phyloP scores from a whole-genome alignment of 768 basidiomycete species.

The Xerocomellus chrysenteron region DNA sequence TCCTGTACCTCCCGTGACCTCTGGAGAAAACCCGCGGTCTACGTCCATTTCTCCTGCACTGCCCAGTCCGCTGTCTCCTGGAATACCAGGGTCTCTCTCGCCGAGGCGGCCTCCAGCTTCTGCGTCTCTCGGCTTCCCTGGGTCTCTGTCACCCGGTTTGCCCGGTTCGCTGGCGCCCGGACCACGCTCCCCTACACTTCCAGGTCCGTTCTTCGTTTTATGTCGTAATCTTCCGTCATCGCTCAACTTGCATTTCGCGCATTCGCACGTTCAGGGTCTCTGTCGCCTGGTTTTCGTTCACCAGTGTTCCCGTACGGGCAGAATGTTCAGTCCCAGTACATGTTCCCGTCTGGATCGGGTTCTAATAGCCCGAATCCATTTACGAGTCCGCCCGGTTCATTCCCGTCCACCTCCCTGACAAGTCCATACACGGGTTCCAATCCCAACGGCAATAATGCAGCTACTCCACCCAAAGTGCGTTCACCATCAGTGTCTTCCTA shows the following conservation, averaged over 20 bases:
- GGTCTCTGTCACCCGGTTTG: conserved; percentile 17
- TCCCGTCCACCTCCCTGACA: background rate
- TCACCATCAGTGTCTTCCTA: conserved; percentile 6
- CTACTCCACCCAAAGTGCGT: conserved; percentile 5
- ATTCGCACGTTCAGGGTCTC: conserved; percentile 13
- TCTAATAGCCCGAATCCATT: conserved; percentile 7
- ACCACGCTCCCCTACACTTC: conserved; percentile 21
- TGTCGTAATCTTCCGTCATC: conserved; percentile 7
- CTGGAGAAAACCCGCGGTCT: conserved; percentile 4
- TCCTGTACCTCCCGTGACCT: background rate
- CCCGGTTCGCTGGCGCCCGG: conserved; percentile 22
- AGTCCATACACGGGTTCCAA: background rate
- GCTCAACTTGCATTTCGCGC: background rate
- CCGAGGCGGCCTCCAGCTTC: background rate
- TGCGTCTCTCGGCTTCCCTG: conserved; percentile 10
- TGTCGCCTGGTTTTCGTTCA: conserved; percentile 24
- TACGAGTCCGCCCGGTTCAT: conserved; percentile 2
- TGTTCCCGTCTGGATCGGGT: conserved; percentile 15
- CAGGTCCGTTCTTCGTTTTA: conserved; percentile 19
- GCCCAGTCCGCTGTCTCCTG: conserved; percentile 11
- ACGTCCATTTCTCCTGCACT: conserved; percentile 13
- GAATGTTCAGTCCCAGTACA: conserved; percentile 14
- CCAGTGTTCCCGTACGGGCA: conserved; percentile 10
- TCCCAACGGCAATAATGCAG: background rate
- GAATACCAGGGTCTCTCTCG: conserved; percentile 8